A percentile compares a stretch with the other conserved stretches of the same genome.
Evolutionary conservation across 805 yeast species (phyloP).

Genomic region (Kodamaea sagamina): DNA sequence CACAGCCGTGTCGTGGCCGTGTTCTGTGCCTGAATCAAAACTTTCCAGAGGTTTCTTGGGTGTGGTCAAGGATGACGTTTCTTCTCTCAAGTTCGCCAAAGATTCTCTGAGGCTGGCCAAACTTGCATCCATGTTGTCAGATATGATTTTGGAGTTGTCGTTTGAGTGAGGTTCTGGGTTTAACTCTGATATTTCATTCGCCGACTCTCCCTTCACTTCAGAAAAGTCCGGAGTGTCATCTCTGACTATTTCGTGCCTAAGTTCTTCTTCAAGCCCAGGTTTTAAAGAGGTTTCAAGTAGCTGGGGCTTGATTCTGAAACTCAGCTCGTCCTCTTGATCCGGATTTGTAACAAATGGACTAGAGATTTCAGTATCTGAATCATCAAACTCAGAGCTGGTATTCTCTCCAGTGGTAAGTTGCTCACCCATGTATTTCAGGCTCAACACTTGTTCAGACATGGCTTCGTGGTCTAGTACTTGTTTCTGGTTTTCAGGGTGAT

Average conservation of each 20-base stretch:
- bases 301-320: slow-evolving; percentile 2
- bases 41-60: neutral
- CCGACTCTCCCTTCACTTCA: neutral
- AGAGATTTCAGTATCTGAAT: slow-evolving; percentile 7
- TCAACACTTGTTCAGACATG: neutral
- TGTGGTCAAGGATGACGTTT: neutral
- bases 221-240: slow-evolving; percentile 1
- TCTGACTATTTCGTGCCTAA: neutral
- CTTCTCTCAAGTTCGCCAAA: slow-evolving; percentile 11
- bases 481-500: neutral
- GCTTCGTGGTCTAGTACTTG: slow-evolving; percentile 1
- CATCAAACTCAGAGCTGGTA: slow-evolving; percentile 8
- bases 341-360: slow-evolving; percentile 18
- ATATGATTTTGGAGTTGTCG: neutral
- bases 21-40: neutral
- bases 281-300: slow-evolving; percentile 4
- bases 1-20: slow-evolving; percentile 1
- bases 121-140: slow-evolving; percentile 17
- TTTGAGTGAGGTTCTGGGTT: neutral
- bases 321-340: slow-evolving; percentile 4
- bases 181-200: neutral
- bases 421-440: slow-evolving; percentile 1
- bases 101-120: slow-evolving; percentile 18
- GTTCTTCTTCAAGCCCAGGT: slow-evolving; percentile 2
- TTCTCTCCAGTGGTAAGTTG: neutral